phyloP scores from a whole-genome alignment of 2,329 filamentous ascomycete genomes.

The Trichoderma koningiopsis region DNA sequence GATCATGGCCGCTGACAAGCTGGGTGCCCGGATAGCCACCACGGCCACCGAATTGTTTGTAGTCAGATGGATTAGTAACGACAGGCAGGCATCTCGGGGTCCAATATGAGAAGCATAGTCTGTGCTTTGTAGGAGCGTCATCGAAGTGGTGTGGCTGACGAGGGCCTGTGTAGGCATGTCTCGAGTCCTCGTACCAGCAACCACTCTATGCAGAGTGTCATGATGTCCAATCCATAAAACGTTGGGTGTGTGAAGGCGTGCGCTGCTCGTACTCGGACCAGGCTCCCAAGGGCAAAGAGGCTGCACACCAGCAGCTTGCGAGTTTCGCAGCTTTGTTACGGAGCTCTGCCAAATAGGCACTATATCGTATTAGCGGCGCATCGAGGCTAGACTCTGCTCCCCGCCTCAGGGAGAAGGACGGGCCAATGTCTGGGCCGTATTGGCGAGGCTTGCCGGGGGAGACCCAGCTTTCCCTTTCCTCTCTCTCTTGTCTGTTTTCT shows the following conservation, averaged over 20 bases:
- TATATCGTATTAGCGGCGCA: neutral
- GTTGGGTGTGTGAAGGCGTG: neutral
- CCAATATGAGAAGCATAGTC: neutral
- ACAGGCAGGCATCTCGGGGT: neutral
- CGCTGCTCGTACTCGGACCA: conserved; percentile 13
- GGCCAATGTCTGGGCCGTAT: neutral
- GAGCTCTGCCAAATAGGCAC: neutral
- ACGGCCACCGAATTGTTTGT: neutral
- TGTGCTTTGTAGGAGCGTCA: neutral
- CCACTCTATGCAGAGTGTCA: neutral
- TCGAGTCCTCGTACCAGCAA: neutral
- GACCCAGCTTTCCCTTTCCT: neutral
- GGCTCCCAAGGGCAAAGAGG: neutral
- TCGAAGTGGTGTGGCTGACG: neutral
- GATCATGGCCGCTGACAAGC: neutral
- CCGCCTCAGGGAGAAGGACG: neutral
- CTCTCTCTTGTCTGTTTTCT: neutral
- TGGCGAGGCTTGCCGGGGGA: neutral
- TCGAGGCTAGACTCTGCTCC: neutral
- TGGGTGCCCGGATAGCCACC: neutral
- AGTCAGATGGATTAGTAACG: neutral
- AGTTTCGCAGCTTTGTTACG: neutral
- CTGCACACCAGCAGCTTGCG: neutral
- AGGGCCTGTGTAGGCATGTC: neutral
- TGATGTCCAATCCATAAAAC: neutral